Evolutionary conservation across 2,329 filamentous ascomycete species (phyloP).

Genomic region (Chrysoporthe austroafricana): DNA sequence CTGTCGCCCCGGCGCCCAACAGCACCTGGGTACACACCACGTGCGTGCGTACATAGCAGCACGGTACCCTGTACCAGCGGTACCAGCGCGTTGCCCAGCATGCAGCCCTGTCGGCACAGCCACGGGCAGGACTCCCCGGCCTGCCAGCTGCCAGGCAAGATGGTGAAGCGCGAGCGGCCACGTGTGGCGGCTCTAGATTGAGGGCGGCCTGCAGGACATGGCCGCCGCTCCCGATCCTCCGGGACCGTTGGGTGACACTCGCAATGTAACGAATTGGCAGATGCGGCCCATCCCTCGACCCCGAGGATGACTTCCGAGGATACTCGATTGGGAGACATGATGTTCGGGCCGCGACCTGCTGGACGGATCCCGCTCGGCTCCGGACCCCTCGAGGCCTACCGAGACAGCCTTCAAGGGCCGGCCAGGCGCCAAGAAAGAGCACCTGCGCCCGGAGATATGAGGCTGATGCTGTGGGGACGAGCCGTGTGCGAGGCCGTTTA

Average conservation of each 20-base stretch:
- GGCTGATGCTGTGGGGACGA: slow-evolving; percentile 15
- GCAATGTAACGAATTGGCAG: slow-evolving; percentile 5
- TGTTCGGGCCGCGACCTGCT: slow-evolving; percentile 4
- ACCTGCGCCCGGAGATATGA: slow-evolving; percentile 29
- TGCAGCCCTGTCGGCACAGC: slow-evolving; percentile 18
- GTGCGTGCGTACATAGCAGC: too few relatives aligned
- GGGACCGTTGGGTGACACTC: slow-evolving; percentile 3
- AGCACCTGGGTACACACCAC: too few relatives aligned
- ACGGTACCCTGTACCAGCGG: too few relatives aligned
- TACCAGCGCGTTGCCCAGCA: neutral
- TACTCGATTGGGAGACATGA: neutral
- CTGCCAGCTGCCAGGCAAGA: neutral
- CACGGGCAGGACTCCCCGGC: neutral
- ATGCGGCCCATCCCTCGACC: slow-evolving; percentile 11
- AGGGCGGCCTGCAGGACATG: slow-evolving; percentile 12
- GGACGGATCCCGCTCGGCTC: neutral
- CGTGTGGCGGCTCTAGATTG: slow-evolving; percentile 14
- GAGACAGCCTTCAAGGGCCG: neutral
- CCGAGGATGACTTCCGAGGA: neutral
- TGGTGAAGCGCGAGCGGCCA: neutral
- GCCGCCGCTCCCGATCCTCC: neutral
- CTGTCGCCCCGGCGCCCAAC: slow-evolving; percentile 5
- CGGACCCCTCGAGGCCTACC: neutral
- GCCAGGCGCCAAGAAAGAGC: slow-evolving; percentile 9
- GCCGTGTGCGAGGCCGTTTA: neutral